Evolutionary conservation across 345 rosid species (phyloP).

Genomic region (Stellera chamaejasme): DNA sequence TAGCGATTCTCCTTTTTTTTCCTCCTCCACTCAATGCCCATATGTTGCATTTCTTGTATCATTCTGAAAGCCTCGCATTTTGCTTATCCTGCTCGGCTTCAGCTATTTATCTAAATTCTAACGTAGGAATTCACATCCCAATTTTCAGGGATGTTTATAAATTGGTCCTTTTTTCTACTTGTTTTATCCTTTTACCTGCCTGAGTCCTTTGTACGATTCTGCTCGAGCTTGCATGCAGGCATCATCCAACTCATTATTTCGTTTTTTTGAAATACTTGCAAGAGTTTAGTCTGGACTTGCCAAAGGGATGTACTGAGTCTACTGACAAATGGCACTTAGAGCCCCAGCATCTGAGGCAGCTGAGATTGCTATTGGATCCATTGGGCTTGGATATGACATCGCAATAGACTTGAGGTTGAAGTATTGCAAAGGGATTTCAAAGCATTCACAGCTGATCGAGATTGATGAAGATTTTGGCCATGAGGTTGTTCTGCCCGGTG

Average conservation of each 20-base stretch:
- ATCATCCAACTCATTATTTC: not conserved
- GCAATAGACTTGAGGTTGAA: conserved; percentile 68
- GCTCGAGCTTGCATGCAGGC: not conserved
- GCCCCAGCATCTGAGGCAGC: conserved; percentile 74
- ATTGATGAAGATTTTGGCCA: conserved; percentile 45
- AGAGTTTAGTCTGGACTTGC: conserved; percentile 13
- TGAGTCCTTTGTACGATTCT: not conserved
- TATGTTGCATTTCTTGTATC: no score
- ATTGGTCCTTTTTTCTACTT: not conserved
- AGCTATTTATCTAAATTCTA: no score
- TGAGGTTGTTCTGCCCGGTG: conserved; percentile 79
- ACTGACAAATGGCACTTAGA: conserved; percentile 63
- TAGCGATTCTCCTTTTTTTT: not conserved
- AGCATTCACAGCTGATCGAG: conserved; percentile 55
- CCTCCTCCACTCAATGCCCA: no score
- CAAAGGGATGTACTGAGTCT: conserved; percentile 30
- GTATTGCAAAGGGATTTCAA: conserved; percentile 58
- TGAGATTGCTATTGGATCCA: conserved; percentile 72
- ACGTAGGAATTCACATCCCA: not conserved
- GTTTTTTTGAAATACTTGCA: not conserved
- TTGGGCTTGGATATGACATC: conserved; percentile 86
- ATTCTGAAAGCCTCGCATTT: not conserved
- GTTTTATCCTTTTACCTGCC: not conserved
- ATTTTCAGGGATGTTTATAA: not conserved
- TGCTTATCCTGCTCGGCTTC: not conserved